Base-by-base conservation (phyloP, 2,329 filamentous ascomycete genomes). In the Aspergillus eucalypticola region DNA sequence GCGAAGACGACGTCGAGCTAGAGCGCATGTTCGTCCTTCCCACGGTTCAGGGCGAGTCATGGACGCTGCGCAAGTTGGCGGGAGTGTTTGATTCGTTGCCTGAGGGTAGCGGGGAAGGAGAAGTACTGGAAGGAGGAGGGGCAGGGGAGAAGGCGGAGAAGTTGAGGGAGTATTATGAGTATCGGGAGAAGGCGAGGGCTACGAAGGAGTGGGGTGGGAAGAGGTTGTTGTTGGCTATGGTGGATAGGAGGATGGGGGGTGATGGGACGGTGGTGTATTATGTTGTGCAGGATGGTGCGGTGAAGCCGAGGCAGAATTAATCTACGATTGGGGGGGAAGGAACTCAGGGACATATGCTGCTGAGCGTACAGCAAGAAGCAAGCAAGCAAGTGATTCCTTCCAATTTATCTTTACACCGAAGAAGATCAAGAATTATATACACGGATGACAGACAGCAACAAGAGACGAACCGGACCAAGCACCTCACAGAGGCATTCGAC, bases 231-330 rank as follows among this genome's bases (percentile, higher is more conserved):
- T 71, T 88, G 56, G 84, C 83, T 5, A 86, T 86, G 64, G 76
- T 85, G 54, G 81, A 86, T 68, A 72, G 74, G 60, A 72, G 71
- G 2, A 74, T 75, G 69, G 79, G 78, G 32, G 79, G 79, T 7
- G 86, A 88, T 70, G 86, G 86, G 44, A 88, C 86, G 1, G 79
- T 88, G 29, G 84, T 86, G 39, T 89, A 88, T 71, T 89, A 89
- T 69, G 81, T 88, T 63, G 79, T 88, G 52, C 84, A 87, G 66
- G 86, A 88, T 69, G 86, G 86, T 4, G 79, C 85, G 55, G 84
- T 88, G 27, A 88, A 88, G 74, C 86, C 86, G 11, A 76, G 86
- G 63, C 86, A 88, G 73, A 88, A 88, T 72, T 88, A 64, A 61
- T 15, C 10, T 32, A 32, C 11, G 29, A 29, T 10, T 3, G 27